Conservation (phyloP, 2,329 filamentous ascomycete species). For the Coniella vitis region DNA sequence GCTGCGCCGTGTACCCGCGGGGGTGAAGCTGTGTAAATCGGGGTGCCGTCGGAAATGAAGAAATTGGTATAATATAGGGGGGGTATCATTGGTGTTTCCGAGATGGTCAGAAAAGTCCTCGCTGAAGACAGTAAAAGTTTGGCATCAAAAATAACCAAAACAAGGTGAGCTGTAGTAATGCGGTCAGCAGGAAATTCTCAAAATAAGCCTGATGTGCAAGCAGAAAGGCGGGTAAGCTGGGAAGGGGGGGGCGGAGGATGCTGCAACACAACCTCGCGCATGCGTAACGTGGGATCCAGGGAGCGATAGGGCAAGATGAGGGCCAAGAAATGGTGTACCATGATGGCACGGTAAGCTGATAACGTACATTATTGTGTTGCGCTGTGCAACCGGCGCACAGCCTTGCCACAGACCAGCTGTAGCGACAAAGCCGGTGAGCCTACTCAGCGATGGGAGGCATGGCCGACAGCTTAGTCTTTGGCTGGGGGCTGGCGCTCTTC, state of each 20-base stretch:
- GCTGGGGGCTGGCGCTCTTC: slow-evolving; percentile 31
- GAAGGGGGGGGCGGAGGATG: slow-evolving; percentile 1
- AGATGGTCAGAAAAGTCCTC: slow-evolving; percentile 10
- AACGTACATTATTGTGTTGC: slow-evolving; percentile 9
- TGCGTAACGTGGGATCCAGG: slow-evolving; percentile 8
- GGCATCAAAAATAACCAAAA: slow-evolving; percentile 6
- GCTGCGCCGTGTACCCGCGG: slow-evolving; percentile 5
- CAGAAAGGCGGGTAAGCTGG: slow-evolving; percentile 5
- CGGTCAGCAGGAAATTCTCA: slow-evolving; percentile 12
- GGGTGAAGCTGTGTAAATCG: neutral
- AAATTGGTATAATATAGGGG: neutral
- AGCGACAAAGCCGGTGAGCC: slow-evolving; percentile 18
- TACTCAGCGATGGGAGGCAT: slow-evolving; percentile 52
- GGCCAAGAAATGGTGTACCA: too few species aligned
- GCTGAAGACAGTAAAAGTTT: too few species aligned
- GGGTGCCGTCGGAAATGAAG: neutral
- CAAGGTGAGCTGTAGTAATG: slow-evolving; percentile 10
- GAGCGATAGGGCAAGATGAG: slow-evolving; percentile 1
- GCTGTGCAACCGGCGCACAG: slow-evolving; percentile 1
- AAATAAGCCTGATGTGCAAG: neutral
- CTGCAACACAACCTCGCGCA: slow-evolving; percentile 1
- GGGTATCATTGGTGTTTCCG: slow-evolving; percentile 4
- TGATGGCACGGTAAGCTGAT: slow-evolving; percentile 14
- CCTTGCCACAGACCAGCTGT: slow-evolving; percentile 5
- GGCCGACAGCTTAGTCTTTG: slow-evolving; percentile 39